Base-by-base conservation (phyloP, 2,329 filamentous ascomycete species). In the Talaromyces verruculosus region DNA sequence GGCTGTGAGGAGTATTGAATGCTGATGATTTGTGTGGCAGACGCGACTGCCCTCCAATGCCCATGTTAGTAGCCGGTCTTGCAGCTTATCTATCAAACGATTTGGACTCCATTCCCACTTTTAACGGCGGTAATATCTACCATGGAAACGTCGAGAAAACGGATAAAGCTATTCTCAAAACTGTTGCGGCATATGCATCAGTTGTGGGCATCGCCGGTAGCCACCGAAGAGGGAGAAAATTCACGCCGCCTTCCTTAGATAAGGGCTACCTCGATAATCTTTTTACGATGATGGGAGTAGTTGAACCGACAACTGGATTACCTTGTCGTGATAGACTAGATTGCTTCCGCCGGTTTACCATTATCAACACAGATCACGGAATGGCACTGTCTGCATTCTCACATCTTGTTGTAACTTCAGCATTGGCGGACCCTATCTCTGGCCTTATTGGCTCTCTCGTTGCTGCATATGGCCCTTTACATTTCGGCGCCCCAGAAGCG, bases 291-390 rank as follows among this genome's bases (percentile, higher is more conserved):
- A 81, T 86, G 61, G 83, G 85, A 67, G 73, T 85, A 65, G 77
- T 74, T 19, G 84, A 60, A 2, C 57, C 57, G 3, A 11, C n/a
- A n/a, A 60, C 57, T 43, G 33, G 28, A n/a, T 19, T 5, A 13
- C 57, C 84, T 0, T 81, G 86, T 65, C 80, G 82, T 0, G 17
- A 66, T 0, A 68, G 71, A 22, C 74, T 87, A 7, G 82, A 82
- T 59, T 81, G 79, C 68, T n/a, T 87, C 17, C 83, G 86, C 63
- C 79, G 80, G 5, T 78, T 87, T 2, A 85, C 85, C 70, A 83
- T 86, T 63, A 79, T 87, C 28, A 84, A 86, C 68, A 82, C 84
- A 1, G 85, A 88, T 69, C 85, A 88, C 71, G 86, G 86, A 67
- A 84, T 87, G 72, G 86, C 86, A 69, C 82, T 84, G 70, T 84